phyloP scores from a whole-genome alignment of 2,329 filamentous ascomycete genomes.

The Colletotrichum viniferum region DNA sequence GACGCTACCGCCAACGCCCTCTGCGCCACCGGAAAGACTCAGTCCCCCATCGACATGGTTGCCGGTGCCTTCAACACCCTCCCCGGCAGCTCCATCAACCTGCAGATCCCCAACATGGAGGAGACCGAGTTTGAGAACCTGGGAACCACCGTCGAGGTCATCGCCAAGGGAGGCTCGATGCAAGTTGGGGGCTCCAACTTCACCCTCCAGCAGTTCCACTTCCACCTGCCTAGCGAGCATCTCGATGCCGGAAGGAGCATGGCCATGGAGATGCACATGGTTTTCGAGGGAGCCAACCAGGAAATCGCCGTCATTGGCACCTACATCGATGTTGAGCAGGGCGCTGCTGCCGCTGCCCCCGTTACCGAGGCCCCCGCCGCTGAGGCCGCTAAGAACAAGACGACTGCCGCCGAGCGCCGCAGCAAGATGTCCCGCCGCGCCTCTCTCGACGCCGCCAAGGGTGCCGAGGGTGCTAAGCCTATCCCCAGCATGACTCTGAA shows the following conservation, averaged over 20 bases:
- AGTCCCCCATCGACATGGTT: conserved; percentile 52
- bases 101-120: conserved; percentile 38
- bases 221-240: conserved; percentile 55
- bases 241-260: conserved; percentile 47
- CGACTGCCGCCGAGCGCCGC: conserved; percentile 2
- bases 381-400: conserved; percentile 1
- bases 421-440: conserved; percentile 14
- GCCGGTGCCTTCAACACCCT: conserved; percentile 21
- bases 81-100: conserved; percentile 28
- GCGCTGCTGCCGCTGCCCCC: conserved; percentile 21
- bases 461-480: conserved; percentile 12
- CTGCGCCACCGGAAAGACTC: conserved; percentile 47
- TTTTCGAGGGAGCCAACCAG: conserved; percentile 50
- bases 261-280: conserved; percentile 64
- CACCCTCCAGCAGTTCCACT: conserved; percentile 51
- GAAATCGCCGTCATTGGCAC: conserved; percentile 48
- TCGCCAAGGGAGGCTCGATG: conserved; percentile 48
- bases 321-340: conserved; percentile 44
- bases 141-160: conserved; percentile 60
- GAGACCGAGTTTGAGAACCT: conserved; percentile 60
- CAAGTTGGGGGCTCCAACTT: conserved; percentile 38
- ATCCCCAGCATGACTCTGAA: conserved; percentile 45
- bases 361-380: conserved; percentile 14
- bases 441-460: background rate
- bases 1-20: conserved; percentile 38